Evolutionary conservation across 306 rosid genomes (phyloP), one percentile per base, ranked within the genome.

Genomic region (Datisca glomerata): DNA sequence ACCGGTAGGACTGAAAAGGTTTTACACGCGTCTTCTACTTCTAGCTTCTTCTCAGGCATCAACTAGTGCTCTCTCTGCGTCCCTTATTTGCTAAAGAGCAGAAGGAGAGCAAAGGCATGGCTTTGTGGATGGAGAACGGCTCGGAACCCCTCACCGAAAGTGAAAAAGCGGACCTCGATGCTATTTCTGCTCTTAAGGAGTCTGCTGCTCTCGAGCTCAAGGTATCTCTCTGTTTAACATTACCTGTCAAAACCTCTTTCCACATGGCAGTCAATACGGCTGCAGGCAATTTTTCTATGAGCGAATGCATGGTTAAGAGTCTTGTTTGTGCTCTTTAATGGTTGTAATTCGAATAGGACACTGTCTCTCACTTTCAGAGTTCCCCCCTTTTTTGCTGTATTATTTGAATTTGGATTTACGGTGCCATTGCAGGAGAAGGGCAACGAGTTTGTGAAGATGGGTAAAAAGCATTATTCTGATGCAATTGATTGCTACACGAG

Each of bases 401-500:
- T n/a, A n/a, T n/a, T n/a, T n/a, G n/a, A 16, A 38, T 24, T 40
- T 41, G 2, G 16, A 34, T 11, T 53, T 53, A 14, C 53, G 19
- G 32, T 64, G 53, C 58, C 20, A 29, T 28, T 55, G 50, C 68
- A 83, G 95, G 97, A 89, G 56, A 74, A 89, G 71, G 98, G 98
- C 7, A 89, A 80, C 31, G 59, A 80, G 57, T 75, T 46, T 53
- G 79, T 80, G 36, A 84, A 68, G 53, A 72, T 63, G 77, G 98
- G 98, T 27, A 89, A 71, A 68, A 77, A 64, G 29, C 84, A 89
- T 43, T 89, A 83, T 52, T 41, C 84, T 44, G 91, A 80, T 60
- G 98, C 98, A 52, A 57, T 84, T 55, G 93, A 80, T 38, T 84
- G 91, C 58, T 89, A 84, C 81, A 77, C 91, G 0, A 72, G 75